These are phyloP conservation scores for Penicillium decumbens DNA, from an alignment of 2,329 filamentous ascomycete genomes.

Conservation along the genomic window DNA sequence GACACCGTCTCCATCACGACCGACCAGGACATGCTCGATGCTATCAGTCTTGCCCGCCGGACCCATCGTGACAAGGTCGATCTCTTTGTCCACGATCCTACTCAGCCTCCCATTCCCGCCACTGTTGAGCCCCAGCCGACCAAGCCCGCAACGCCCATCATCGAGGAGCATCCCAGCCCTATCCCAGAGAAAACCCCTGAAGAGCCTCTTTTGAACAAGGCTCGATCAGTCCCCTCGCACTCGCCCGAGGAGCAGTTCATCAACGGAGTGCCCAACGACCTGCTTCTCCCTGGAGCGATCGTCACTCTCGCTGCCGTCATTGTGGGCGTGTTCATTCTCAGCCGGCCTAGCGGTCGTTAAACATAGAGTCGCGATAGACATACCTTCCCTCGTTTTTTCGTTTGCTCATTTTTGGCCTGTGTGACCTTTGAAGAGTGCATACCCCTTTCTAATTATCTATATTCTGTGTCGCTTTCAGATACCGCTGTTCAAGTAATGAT, in stretches of 20 bases:
- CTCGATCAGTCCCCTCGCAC: slow-evolving; percentile 45
- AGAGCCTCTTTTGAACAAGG: slow-evolving; percentile 40
- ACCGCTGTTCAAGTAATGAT: slow-evolving; percentile 21
- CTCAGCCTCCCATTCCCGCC: slow-evolving; percentile 72
- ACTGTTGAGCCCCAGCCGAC: slow-evolving; percentile 57
- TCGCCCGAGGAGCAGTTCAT: slow-evolving; percentile 71
- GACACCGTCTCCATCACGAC: slow-evolving; percentile 97
- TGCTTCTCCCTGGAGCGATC: slow-evolving; percentile 88
- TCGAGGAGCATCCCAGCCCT: slow-evolving; percentile 39
- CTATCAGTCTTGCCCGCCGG: slow-evolving; percentile 75
- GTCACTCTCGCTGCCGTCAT: slow-evolving; percentile 94
- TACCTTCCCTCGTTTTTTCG: not conserved
- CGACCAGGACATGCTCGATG: slow-evolving; percentile 86
- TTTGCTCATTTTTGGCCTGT: slow-evolving; percentile 3
- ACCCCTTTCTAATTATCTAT: slow-evolving; percentile 25
- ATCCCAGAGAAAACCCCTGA: slow-evolving; percentile 53
- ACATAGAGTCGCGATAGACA: slow-evolving; percentile 4
- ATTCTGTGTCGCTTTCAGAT: slow-evolving; percentile 24
- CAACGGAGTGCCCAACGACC: slow-evolving; percentile 85
- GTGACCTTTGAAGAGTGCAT: slow-evolving; percentile 17
- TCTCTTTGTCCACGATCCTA: slow-evolving; percentile 89
- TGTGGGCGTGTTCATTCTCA: slow-evolving; percentile 84
- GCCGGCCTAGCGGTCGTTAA: slow-evolving; percentile 56
- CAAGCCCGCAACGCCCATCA: slow-evolving; percentile 51
- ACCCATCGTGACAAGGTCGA: slow-evolving; percentile 86